These are phyloP conservation scores for Przewalskia tangutica DNA, from an alignment of 257 asterid species.

Conservation along the genomic window DNA sequence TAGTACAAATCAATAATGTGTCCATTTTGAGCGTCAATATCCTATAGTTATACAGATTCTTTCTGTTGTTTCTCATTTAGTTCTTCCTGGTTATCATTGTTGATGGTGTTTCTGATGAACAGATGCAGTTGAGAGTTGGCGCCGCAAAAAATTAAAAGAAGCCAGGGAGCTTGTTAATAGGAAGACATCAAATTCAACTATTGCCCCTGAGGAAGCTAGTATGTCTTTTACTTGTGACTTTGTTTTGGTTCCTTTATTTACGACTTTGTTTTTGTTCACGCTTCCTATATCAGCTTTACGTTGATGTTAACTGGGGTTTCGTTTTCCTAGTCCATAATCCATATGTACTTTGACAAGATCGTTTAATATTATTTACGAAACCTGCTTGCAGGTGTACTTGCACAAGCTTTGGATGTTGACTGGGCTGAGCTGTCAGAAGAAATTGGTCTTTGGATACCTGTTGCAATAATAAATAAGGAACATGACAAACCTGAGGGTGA, in stretches of 20 bases:
- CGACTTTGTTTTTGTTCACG: background rate
- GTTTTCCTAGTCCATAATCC: background rate
- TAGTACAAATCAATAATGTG: background rate
- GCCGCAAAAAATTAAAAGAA: slow-evolving; percentile 49
- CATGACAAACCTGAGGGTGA: slow-evolving; percentile 78
- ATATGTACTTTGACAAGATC: background rate
- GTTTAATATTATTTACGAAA: background rate
- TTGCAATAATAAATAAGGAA: slow-evolving; percentile 45
- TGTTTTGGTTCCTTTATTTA: background rate
- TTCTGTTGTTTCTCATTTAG: background rate
- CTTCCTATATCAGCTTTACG: background rate
- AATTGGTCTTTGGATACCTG: slow-evolving; percentile 78
- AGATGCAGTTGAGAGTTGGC: slow-evolving; percentile 76
- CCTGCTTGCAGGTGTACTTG: slow-evolving; percentile 38
- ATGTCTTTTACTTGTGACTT: slow-evolving; percentile 5
- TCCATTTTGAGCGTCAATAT: background rate
- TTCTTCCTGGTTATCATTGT: background rate
- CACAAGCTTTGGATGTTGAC: slow-evolving; percentile 43
- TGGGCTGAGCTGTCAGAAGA: slow-evolving; percentile 59
- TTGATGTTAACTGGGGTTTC: background rate
- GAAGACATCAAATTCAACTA: slow-evolving; percentile 40
- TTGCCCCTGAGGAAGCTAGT: slow-evolving; percentile 64
- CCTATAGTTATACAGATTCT: background rate
- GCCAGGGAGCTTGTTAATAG: slow-evolving; percentile 31
- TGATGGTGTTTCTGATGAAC: slow-evolving; percentile 10